These are phyloP conservation scores for Chlamydomonas asymmetrica DNA, from an alignment of 139 green algal species.

Conservation along the genomic window DNA sequence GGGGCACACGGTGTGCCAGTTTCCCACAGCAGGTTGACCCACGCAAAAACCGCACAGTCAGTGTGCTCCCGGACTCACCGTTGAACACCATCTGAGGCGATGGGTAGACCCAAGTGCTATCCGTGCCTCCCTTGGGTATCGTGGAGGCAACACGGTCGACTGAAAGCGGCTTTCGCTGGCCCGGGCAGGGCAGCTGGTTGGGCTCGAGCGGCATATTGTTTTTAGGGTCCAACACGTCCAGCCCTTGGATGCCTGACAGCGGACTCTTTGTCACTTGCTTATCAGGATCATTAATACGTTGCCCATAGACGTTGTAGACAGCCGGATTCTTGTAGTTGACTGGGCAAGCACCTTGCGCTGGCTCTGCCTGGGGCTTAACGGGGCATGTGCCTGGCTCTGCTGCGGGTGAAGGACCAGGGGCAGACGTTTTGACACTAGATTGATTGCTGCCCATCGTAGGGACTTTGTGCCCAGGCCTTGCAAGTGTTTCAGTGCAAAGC, in stretches of 20 bases:
- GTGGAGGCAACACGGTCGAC: conserved; percentile 68
- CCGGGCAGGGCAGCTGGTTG: conserved; percentile 85
- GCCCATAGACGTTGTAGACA: conserved; percentile 93
- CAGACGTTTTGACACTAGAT: too few species aligned
- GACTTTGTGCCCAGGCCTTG: too few species aligned
- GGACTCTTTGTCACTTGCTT: conserved; percentile 13
- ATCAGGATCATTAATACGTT: conserved; percentile 67
- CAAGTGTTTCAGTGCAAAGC: too few species aligned
- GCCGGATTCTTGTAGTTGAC: conserved; percentile 40
- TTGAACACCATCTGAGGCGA: conserved; percentile 99
- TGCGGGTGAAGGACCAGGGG: too few species aligned
- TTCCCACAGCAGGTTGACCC: too few species aligned
- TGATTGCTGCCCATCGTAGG: too few species aligned
- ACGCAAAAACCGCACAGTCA: too few species aligned
- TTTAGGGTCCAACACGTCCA: conserved; percentile 67
- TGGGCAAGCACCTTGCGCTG: too few species aligned
- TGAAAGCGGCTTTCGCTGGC: conserved; percentile 80
- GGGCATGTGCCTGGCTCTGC: too few species aligned
- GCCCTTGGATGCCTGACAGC: conserved; percentile 31
- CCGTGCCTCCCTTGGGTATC: conserved; percentile 92
- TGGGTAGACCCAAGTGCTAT: conserved; percentile 86
- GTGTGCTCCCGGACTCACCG: conserved; percentile 52
- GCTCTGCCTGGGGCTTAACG: too few species aligned
- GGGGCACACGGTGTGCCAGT: too few species aligned
- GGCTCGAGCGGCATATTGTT: conserved; percentile 93